Evolutionary conservation across 257 asterid genomes (phyloP).

Genomic region (Plectranthus barbatus): DNA sequence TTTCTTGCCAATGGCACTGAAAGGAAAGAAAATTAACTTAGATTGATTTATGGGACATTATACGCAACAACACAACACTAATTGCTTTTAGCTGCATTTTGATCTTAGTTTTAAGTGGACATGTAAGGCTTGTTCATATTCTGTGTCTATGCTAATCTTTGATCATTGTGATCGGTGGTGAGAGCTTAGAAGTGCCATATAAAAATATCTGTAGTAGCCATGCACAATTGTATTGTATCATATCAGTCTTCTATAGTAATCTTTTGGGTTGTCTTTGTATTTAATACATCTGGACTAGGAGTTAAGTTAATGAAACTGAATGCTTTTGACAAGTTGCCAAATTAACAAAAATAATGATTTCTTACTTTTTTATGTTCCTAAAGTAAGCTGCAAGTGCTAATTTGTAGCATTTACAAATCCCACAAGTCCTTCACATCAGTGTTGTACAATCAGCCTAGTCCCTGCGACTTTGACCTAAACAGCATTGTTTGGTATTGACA

Average conservation of each 20-base stretch:
- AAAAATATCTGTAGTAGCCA: not conserved
- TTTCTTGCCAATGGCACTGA: not conserved
- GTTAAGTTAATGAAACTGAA: not conserved
- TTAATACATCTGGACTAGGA: not conserved
- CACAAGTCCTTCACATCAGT: too few species aligned
- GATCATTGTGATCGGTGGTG: too few species aligned
- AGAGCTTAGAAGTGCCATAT: too few species aligned
- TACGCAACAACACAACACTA: too few species aligned
- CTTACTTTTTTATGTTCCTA: not conserved
- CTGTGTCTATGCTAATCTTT: too few species aligned
- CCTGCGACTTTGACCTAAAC: too few species aligned
- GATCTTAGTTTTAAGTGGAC: not conserved
- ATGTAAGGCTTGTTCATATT: not conserved
- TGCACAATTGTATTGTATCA: not conserved
- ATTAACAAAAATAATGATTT: not conserved
- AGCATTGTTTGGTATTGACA: too few species aligned
- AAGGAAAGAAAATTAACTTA: not conserved
- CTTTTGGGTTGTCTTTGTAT: not conserved
- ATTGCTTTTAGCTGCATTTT: not conserved
- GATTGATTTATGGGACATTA: not conserved
- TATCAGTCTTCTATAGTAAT: not conserved
- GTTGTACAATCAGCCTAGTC: too few species aligned
- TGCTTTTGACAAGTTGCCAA: not conserved
- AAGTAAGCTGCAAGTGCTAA: not conserved
- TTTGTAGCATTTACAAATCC: not conserved